These are phyloP conservation scores for Arachis stenosperma DNA, from an alignment of 306 rosid genomes.

Conservation along the genomic window DNA sequence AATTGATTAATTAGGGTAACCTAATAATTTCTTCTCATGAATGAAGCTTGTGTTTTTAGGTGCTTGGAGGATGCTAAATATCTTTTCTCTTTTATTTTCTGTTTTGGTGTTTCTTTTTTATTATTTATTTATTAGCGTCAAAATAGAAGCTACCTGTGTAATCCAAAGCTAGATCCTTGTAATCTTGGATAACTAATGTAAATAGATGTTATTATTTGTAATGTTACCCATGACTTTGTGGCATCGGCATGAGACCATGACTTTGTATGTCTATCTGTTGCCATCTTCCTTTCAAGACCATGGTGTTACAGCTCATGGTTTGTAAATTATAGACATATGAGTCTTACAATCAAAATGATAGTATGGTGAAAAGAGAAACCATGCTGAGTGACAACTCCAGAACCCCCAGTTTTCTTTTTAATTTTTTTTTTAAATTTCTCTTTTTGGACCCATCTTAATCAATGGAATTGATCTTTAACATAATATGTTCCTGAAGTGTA, in stretches of 20 bases:
- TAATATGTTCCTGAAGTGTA: conserved; percentile 21
- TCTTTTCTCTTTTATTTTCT: neutral
- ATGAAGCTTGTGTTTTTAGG: neutral
- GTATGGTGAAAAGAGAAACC: too few species aligned
- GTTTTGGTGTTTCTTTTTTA: neutral
- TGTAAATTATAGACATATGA: too few species aligned
- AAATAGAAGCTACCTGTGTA: neutral
- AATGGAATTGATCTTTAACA: conserved; percentile 17
- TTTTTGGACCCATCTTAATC: conserved; percentile 10
- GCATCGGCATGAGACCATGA: neutral
- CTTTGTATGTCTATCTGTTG: neutral
- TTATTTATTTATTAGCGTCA: neutral
- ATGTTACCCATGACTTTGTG: neutral
- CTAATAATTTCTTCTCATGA: neutral
- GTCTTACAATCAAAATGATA: neutral
- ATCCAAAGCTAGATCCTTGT: conserved; percentile 9
- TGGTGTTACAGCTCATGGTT: too few species aligned
- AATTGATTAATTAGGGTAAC: neutral
- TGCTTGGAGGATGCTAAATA: neutral
- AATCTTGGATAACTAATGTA: too few species aligned
- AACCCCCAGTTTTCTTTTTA: too few species aligned
- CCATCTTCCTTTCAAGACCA: conserved; percentile 14
- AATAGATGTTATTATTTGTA: neutral
- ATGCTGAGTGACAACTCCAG: too few species aligned
- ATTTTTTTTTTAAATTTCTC: neutral